A percentile compares a stretch with the other conserved stretches of the same genome.
Evolutionary conservation across 306 rosid genomes (phyloP).

Genomic region (Lathyrus tuberosus): DNA sequence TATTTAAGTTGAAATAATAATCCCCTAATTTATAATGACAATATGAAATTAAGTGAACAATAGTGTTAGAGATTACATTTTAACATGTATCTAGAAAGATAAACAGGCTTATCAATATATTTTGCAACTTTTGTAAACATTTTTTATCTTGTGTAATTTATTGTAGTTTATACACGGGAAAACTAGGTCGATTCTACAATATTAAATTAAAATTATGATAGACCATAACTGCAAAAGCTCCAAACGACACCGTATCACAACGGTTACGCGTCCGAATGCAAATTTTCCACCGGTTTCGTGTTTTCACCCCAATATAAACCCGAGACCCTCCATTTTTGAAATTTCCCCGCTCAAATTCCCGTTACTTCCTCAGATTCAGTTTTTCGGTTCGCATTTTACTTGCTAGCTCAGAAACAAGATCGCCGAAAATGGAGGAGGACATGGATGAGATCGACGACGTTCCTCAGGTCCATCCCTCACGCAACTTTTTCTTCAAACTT

Average conservation of each 20-base stretch:
- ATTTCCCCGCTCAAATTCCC: slow-evolving; percentile 29
- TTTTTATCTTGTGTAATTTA: too few relatives aligned
- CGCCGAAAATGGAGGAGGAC: slow-evolving; percentile 78
- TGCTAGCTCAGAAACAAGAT: slow-evolving; percentile 23
- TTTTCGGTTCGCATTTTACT: slow-evolving; percentile 11
- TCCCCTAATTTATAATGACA: too few relatives aligned
- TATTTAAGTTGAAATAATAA: too few relatives aligned
- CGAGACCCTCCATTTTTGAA: neutral
- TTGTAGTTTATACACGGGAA: too few relatives aligned
- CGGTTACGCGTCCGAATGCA: neutral
- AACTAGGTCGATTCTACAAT: too few relatives aligned
- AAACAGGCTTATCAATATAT: too few relatives aligned
- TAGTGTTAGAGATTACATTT: too few relatives aligned
- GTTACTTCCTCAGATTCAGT: neutral
- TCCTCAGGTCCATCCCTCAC: slow-evolving; percentile 65
- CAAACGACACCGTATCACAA: slow-evolving; percentile 9
- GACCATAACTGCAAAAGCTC: too few relatives aligned
- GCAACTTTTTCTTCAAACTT: slow-evolving; percentile 12
- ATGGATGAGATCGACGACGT: slow-evolving; percentile 79
- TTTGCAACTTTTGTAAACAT: too few relatives aligned
- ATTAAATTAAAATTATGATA: too few relatives aligned
- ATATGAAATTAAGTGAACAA: too few relatives aligned
- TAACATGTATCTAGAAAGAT: too few relatives aligned
- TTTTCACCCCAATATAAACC: slow-evolving; percentile 22
- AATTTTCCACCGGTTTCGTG: neutral